Evolutionary conservation across 1,284 basidiomycete species (phyloP).

Genomic region (Ustilago nuda): DNA sequence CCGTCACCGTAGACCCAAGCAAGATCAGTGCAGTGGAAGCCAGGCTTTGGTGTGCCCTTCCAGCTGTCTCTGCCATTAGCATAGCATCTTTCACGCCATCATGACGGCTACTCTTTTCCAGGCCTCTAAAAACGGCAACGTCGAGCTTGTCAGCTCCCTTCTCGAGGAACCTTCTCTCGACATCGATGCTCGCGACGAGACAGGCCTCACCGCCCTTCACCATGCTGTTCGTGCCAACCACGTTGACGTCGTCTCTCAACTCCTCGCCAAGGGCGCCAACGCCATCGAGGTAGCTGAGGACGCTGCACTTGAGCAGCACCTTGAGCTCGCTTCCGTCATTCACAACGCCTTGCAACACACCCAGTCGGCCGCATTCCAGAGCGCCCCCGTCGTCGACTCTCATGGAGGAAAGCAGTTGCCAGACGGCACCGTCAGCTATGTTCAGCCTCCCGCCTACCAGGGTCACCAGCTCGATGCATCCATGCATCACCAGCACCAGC

Average conservation of each 20-base stretch:
- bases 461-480: slow-evolving; percentile 21
- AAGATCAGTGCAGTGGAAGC: slow-evolving; percentile 33
- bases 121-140: slow-evolving; percentile 58
- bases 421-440: slow-evolving; percentile 60
- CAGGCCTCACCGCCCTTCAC: slow-evolving; percentile 51
- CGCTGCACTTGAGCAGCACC: slow-evolving; percentile 42
- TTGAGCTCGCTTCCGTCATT: slow-evolving; percentile 40
- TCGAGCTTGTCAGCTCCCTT: slow-evolving; percentile 50
- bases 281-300: slow-evolving; percentile 35
- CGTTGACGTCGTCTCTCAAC: slow-evolving; percentile 59
- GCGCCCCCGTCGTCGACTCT: slow-evolving; percentile 44
- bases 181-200: slow-evolving; percentile 53
- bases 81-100: slow-evolving; percentile 20
- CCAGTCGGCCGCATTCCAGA: slow-evolving; percentile 44
- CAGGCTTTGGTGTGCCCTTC: slow-evolving; percentile 43
- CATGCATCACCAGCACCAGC: slow-evolving; percentile 31
- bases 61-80: slow-evolving; percentile 21
- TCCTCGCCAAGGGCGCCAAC: slow-evolving; percentile 52
- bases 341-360: slow-evolving; percentile 50
- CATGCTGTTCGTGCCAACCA: slow-evolving; percentile 54
- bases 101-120: slow-evolving; percentile 62
- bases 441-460: slow-evolving; percentile 43
- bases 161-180: slow-evolving; percentile 52
- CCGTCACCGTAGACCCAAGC: slow-evolving; percentile 1
- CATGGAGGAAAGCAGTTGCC: slow-evolving; percentile 59